Conservation (phyloP, 495 filamentous ascomycete genomes). For the Penicillium bovifimosum region DNA sequence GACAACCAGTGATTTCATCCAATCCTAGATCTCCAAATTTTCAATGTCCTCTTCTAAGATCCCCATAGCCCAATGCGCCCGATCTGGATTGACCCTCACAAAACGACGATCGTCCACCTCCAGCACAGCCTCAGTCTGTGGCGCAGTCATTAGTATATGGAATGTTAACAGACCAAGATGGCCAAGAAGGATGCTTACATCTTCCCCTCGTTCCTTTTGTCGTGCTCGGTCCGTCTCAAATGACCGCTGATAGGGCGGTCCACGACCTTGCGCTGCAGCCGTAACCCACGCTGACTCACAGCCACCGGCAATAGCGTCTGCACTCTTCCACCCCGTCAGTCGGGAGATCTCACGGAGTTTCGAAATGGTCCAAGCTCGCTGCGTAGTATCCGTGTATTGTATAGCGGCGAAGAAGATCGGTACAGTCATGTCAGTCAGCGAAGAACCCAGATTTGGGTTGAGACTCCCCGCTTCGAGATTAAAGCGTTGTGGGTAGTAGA, state of each 20-base stretch:
- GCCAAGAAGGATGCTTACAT: constrained; percentile 12
- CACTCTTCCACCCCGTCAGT: constrained; percentile 81
- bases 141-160: constrained; percentile 4
- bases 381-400: constrained; percentile 64
- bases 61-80: constrained; percentile 55
- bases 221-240: constrained; percentile 23
- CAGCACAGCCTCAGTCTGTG: constrained; percentile 16
- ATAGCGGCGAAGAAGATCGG: constrained; percentile 82
- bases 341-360: constrained; percentile 69
- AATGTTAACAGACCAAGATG: background rate
- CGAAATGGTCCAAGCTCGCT: constrained; percentile 70
- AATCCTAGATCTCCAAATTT: constrained; percentile 32
- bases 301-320: constrained; percentile 69
- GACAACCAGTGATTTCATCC: background rate
- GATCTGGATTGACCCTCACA: constrained; percentile 39
- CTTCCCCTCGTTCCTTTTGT: constrained; percentile 2
- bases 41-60: constrained; percentile 52
- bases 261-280: constrained; percentile 62
- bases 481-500: constrained; percentile 59
- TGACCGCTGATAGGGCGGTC: constrained; percentile 62
- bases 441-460: constrained; percentile 74
- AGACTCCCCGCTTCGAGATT: constrained; percentile 51
- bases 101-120: constrained; percentile 47
- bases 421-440: constrained; percentile 72
- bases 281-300: constrained; percentile 81